phyloP scores from a whole-genome alignment of 23 red algal species.

The Gracilariopsis chorda region DNA sequence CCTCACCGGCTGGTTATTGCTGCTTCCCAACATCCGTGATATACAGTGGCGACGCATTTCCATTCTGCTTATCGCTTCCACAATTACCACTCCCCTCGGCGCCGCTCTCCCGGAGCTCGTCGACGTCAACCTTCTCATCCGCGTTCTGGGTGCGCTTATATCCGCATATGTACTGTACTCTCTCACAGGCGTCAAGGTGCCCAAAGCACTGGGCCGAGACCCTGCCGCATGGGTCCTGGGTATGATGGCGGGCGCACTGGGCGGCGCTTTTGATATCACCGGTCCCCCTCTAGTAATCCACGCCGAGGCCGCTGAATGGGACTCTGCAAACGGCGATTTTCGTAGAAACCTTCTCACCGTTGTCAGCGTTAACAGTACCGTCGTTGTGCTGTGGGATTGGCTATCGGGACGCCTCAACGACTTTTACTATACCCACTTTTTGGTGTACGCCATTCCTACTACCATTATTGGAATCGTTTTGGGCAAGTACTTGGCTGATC shows the following conservation, averaged over 20 bases:
- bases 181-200: conserved; percentile 43
- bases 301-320: conserved; percentile 61
- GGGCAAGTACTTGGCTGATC: conserved; percentile 39
- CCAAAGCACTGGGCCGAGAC: conserved; percentile 36
- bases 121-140: conserved; percentile 45
- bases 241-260: conserved; percentile 58
- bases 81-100: conserved; percentile 61
- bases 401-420: conserved; percentile 65
- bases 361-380: conserved; percentile 51
- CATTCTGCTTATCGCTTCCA: conserved; percentile 48
- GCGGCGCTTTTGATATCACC: conserved; percentile 80
- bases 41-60: conserved; percentile 54
- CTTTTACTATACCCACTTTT: conserved; percentile 69
- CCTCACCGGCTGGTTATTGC: conserved; percentile 41
- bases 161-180: conserved; percentile 66
- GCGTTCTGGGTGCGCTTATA: conserved; percentile 64
- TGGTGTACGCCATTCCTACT: conserved; percentile 57
- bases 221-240: conserved; percentile 55
- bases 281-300: conserved; percentile 71
- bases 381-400: conserved; percentile 62
- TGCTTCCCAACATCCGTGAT: conserved; percentile 35
- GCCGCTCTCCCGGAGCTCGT: conserved; percentile 56
- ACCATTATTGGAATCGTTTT: conserved; percentile 26
- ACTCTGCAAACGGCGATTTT: conserved; percentile 60
- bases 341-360: conserved; percentile 59